Evolutionary conservation across 805 yeast genomes (phyloP).

Genomic region (Saturnispora serradocipensis): DNA sequence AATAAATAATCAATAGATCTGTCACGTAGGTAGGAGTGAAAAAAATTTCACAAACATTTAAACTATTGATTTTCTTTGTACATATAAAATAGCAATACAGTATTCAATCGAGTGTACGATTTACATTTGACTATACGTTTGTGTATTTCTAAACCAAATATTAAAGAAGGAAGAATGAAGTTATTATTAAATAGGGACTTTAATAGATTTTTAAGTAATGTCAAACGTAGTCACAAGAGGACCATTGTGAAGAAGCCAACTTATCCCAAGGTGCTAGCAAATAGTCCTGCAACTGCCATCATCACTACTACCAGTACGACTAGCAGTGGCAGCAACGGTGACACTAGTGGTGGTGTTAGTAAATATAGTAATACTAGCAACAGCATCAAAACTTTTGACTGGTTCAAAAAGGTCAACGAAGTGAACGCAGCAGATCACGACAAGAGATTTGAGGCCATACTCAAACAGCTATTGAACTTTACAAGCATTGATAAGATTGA

Average conservation of each 20-base stretch:
- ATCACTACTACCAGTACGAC: background rate
- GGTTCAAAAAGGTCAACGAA: constrained; percentile 2
- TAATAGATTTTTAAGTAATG: background rate
- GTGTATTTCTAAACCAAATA: background rate
- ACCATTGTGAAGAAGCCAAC: background rate
- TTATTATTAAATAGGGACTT: background rate
- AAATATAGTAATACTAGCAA: background rate
- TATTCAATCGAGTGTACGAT: background rate
- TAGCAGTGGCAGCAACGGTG: background rate
- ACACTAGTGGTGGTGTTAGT: background rate
- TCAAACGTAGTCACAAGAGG: background rate
- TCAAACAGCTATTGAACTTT: constrained; percentile 12
- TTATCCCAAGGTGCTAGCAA: background rate
- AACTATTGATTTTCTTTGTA: background rate
- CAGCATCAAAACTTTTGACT: background rate
- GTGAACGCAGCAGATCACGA: background rate
- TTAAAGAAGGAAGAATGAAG: background rate
- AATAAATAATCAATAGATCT: constrained; percentile 29
- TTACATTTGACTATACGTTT: background rate
- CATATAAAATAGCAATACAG: background rate
- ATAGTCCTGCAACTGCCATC: background rate
- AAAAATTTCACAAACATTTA: background rate
- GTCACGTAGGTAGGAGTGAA: background rate
- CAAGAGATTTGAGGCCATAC: constrained; percentile 10
- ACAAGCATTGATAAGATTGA: constrained; percentile 12